Base-by-base conservation (phyloP, 176 grass and related monocot genomes). In the Oryza longistaminata region DNA sequence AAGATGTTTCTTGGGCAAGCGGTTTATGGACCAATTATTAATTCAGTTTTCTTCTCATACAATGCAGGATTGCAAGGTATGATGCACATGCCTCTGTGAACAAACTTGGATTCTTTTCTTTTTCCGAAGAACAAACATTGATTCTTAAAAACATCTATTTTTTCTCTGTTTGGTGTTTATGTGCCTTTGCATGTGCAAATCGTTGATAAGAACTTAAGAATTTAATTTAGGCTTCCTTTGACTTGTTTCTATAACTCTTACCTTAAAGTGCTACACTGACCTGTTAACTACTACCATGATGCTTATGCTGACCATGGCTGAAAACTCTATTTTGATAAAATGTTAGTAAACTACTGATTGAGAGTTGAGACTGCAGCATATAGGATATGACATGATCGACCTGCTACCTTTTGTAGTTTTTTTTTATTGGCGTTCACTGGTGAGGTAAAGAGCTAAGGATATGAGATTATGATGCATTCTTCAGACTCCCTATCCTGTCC, bases 61-160 rank as follows among this genome's bases (percentile, higher is more conserved):
- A 99, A 99, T 89, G 96, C 96, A 64, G 88, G 67, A 77, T 83
- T 99, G 75, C 93, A 96, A 99, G 96, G 96, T 99, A 96, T 46
- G 39, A 8, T 79, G 68, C 21, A 66, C 45, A 50, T 17, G 43
- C 11, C 71, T 58, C 52, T 70, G 6, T 73, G 58, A 34, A 74
- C 45, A 68, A 66, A 27, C 11, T 48, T 84, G 4, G 4, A 71
- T 92, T 17, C 16, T 21, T 55, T 48, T 48, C 3, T 37, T 37
- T 37, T 37, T 35, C 11, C 10, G 11, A 48, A 13, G 11, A 48
- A 48, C 12, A 49, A 49, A 15, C 46, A 49, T 15, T 6, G 6
- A 75, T 92, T n/a, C 27, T n/a, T 58, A 45, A 3, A 82, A 76
- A 65, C 70, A 3, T 48, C 66, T 75, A 50, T 6, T 44, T 1